Base-by-base conservation (phyloP, 2,329 filamentous ascomycete genomes). In the Dissoconium aciculare region DNA sequence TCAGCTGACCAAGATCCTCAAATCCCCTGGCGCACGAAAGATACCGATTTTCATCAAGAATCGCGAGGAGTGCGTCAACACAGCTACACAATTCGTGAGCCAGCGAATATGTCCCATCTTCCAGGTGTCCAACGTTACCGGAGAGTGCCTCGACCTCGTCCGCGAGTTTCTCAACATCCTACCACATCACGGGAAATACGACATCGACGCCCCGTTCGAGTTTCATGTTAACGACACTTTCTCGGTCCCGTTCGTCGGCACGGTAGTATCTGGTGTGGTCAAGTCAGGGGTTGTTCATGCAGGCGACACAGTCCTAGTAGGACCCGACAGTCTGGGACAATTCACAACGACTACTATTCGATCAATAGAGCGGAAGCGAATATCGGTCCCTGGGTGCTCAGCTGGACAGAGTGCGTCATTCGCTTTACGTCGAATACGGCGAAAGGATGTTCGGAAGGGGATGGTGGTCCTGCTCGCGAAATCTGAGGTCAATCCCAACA, bases 181-280 rank as follows among this genome's bases (percentile, higher is more conserved):
- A 3, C 89, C 89, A 1, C 85, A 93, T 44, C 82, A 94, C 45
- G 87, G 87, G 29, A 80, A 87, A 38, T 95, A 95, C 54, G 81
- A 95, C 51, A 67, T 76, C 11, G 75, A 82, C 27, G 83, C 81
- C 0, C 77, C 85, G 0, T 91, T 95, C 42, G 89, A 95, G 52
- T 94, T 95, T 45, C 77, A 92, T 37, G 71, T 98, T 41, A 98
- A 95, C 51, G 89, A 98, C 53, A 95, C 83, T 0, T 98, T 95
- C 65, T 94, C 85, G 0, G 89, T 98, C 4, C 89, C 89, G 2
- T 93, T 93, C 54, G 84, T 92, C 1, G 89, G 89, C 9, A 98
- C 89, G 0, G 89, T 98, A 0, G 85, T 98, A 2, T 89, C 82
- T 19, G 89, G 89, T 0, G 85, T 98, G 17, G 76, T 95, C 39